A percentile compares a stretch with the other conserved stretches of the same genome.
Evolutionary conservation across 345 rosid genomes (phyloP).

Genomic region (Tarenaya hassleriana): DNA sequence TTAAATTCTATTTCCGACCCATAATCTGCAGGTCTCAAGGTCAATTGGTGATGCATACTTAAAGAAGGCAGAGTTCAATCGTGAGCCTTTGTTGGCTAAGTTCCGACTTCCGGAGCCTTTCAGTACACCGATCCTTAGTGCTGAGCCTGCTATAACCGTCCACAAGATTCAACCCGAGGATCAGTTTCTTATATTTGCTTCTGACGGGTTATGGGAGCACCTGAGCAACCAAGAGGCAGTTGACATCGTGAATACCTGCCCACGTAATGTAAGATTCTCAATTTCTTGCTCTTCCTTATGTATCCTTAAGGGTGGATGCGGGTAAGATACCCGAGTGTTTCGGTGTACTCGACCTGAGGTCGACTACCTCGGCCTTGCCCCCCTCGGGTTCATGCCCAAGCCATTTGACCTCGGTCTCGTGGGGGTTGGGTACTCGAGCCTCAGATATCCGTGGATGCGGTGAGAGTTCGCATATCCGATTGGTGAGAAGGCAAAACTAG

Average conservation of each 20-base stretch:
- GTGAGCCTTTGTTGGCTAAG: constrained; percentile 59
- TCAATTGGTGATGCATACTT: constrained; percentile 82
- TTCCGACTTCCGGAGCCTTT: constrained; percentile 61
- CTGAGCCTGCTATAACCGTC: constrained; percentile 59
- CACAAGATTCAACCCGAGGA: constrained; percentile 54
- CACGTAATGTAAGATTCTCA: constrained; percentile 53
- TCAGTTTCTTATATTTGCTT: constrained; percentile 71
- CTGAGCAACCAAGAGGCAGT: constrained; percentile 75
- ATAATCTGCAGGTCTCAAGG: constrained; percentile 50
- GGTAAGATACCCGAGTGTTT: too few relatives aligned
- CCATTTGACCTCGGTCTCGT: too few relatives aligned
- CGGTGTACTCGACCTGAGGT: too few relatives aligned
- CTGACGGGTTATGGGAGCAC: constrained; percentile 87
- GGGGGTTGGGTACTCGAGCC: too few relatives aligned
- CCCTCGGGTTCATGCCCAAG: too few relatives aligned
- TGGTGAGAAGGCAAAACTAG: too few relatives aligned
- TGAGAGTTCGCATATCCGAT: too few relatives aligned
- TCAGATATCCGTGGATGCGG: too few relatives aligned
- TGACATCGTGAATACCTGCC: constrained; percentile 51
- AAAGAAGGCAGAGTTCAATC: constrained; percentile 64
- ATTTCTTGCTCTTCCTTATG: background rate
- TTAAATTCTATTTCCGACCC: background rate
- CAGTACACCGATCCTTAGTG: constrained; percentile 52
- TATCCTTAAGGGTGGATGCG: too few relatives aligned
- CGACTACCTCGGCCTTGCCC: too few relatives aligned